Evolutionary conservation across 768 basidiomycete genomes (phyloP).

Genomic region (Termitomyces sp.): DNA sequence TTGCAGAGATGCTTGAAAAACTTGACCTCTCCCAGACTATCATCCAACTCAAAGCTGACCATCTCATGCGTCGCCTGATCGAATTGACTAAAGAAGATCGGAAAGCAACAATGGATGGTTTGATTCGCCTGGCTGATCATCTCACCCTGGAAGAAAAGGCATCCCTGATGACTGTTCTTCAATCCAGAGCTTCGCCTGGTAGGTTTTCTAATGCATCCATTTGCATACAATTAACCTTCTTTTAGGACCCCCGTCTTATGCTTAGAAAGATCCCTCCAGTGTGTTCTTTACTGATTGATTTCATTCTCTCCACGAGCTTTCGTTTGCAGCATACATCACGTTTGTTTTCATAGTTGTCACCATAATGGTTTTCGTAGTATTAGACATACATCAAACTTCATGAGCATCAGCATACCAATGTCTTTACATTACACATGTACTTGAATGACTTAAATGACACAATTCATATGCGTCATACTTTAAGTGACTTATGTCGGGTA

Average conservation of each 20-base stretch:
- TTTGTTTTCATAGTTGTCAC: conserved; percentile 18
- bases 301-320: conserved; percentile 2
- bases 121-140: conserved; percentile 68
- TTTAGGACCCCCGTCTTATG: conserved; percentile 36
- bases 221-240: neutral
- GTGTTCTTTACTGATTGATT: neutral
- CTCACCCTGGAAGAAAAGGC: conserved; percentile 72
- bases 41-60: conserved; percentile 64
- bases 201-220: conserved; percentile 19
- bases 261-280: conserved; percentile 1
- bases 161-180: conserved; percentile 56
- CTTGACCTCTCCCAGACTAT: conserved; percentile 63
- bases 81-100: conserved; percentile 70
- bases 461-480: too few relatives aligned
- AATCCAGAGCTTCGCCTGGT: conserved; percentile 59
- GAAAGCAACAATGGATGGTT: conserved; percentile 71
- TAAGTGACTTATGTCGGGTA: too few relatives aligned
- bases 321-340: conserved; percentile 11
- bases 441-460: neutral
- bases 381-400: conserved; percentile 4
- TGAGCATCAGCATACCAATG: conserved; percentile 2
- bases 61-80: conserved; percentile 63
- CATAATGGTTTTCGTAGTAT: conserved; percentile 10
- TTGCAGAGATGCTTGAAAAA: conserved; percentile 66
- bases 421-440: neutral